Percentiles rank a stretch among this genome's conserved stretches.
Conservation (phyloP, 306 rosid genomes). For the Cicer arietinum region DNA sequence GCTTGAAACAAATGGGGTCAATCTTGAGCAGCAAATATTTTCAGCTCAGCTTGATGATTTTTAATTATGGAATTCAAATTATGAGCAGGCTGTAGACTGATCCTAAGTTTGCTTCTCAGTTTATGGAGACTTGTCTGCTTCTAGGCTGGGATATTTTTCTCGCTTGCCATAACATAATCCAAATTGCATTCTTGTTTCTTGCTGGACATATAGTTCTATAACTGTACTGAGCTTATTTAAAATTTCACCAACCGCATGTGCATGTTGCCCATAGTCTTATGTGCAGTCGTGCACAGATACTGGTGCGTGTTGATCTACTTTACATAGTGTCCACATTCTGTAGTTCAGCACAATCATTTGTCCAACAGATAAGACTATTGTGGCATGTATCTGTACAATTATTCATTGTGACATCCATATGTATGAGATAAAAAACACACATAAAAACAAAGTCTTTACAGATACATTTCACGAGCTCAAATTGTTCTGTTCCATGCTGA, state of each 20-base stretch:
- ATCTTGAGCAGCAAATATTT: slow-evolving; percentile 3
- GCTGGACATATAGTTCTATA: slow-evolving; percentile 8
- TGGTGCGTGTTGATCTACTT: slow-evolving; percentile 29
- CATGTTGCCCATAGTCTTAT: slow-evolving; percentile 20
- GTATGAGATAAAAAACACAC: slow-evolving; percentile 25
- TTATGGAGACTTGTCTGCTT: slow-evolving; percentile 4
- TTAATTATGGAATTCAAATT: not conserved
- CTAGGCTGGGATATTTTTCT: not conserved
- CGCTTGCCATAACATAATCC: not conserved
- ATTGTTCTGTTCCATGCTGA: slow-evolving; percentile 28
- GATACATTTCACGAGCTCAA: slow-evolving; percentile 39
- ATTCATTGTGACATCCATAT: not conserved
- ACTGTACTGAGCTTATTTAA: slow-evolving; percentile 2
- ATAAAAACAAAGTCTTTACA: slow-evolving; percentile 1
- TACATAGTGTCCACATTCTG: slow-evolving; percentile 21
- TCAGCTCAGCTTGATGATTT: slow-evolving; percentile 3
- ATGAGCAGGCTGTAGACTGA: slow-evolving; percentile 6
- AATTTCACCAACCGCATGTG: slow-evolving; percentile 17
- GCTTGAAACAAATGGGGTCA: not conserved
- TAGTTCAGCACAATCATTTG: slow-evolving; percentile 11
- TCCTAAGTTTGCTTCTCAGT: slow-evolving; percentile 6
- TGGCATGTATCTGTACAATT: slow-evolving; percentile 17
- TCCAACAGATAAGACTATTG: slow-evolving; percentile 13
- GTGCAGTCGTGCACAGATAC: not conserved
- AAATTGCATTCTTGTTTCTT: slow-evolving; percentile 27